A percentile compares a stretch with the other conserved stretches of the same genome.
phyloP scores from a whole-genome alignment of 768 basidiomycete genomes.

The Pulveroboletus sp. region DNA sequence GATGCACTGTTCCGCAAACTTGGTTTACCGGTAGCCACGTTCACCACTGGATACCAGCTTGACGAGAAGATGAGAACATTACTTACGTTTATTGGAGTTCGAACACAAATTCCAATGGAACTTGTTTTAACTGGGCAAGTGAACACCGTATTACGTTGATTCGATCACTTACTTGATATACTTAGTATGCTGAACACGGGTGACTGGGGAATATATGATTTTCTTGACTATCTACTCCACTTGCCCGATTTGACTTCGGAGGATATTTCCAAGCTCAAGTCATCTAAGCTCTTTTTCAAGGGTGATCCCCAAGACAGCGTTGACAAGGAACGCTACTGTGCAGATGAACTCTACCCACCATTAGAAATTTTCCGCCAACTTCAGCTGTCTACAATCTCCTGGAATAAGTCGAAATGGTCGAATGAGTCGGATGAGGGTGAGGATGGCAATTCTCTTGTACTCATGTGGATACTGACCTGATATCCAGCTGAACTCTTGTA shows the following conservation, averaged over 20 bases:
- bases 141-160: not conserved
- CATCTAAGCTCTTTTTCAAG: conserved; percentile 42
- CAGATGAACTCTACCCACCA: conserved; percentile 81
- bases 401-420: conserved; percentile 40
- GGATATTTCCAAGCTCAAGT: not conserved
- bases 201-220: not conserved
- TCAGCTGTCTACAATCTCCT: conserved; percentile 75
- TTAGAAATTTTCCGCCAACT: conserved; percentile 59
- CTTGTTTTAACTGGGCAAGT: not conserved
- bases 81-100: not conserved
- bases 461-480: not conserved
- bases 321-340: conserved; percentile 46
- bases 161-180: not conserved
- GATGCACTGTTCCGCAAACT: too few relatives aligned
- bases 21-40: too few relatives aligned
- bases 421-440: conserved; percentile 74
- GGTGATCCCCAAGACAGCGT: conserved; percentile 33
- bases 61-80: not conserved
- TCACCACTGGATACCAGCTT: too few relatives aligned
- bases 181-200: conserved; percentile 4
- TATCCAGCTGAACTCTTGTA: conserved; percentile 47
- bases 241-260: not conserved
- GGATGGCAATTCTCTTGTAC: not conserved
- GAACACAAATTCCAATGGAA: not conserved
- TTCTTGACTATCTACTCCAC: not conserved